Percentiles rank a stretch among this genome's conserved stretches.
These are phyloP conservation scores for Gentiana straminea DNA, from an alignment of 257 asterid species.

Conservation along the genomic window DNA sequence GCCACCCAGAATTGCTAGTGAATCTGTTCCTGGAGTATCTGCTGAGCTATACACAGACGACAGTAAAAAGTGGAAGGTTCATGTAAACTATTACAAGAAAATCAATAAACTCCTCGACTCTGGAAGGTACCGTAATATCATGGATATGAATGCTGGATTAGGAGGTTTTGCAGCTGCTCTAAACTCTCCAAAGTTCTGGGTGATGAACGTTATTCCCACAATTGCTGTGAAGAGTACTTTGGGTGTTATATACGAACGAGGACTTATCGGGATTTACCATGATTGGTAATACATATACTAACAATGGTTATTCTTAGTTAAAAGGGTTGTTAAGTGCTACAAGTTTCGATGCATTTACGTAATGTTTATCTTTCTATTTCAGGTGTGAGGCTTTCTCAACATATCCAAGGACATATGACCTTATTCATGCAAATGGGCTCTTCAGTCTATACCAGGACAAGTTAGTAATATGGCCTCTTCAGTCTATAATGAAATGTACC, in stretches of 20 bases:
- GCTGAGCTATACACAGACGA: slow-evolving; percentile 55
- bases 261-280: slow-evolving; percentile 85
- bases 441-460: slow-evolving; percentile 78
- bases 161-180: slow-evolving; percentile 89
- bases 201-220: slow-evolving; percentile 86
- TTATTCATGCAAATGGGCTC: slow-evolving; percentile 82
- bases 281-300: slow-evolving; percentile 45
- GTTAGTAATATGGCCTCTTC: slow-evolving; percentile 31
- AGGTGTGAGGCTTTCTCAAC: slow-evolving; percentile 98
- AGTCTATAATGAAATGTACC: neutral
- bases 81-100: slow-evolving; percentile 50
- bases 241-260: slow-evolving; percentile 69
- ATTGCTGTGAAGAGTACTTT: slow-evolving; percentile 49
- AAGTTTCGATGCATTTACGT: neutral
- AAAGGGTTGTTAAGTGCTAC: too few species aligned
- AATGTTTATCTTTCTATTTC: slow-evolving; percentile 10
- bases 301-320: too few species aligned
- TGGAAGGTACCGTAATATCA: slow-evolving; percentile 65
- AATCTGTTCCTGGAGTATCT: slow-evolving; percentile 54
- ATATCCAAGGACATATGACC: slow-evolving; percentile 92
- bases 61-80: slow-evolving; percentile 67
- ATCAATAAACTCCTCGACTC: slow-evolving; percentile 45
- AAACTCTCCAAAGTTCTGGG: slow-evolving; percentile 77
- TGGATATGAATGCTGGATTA: slow-evolving; percentile 94
- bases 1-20: slow-evolving; percentile 64